phyloP scores from a whole-genome alignment of 306 rosid genomes.

The Boehmeria nivea region DNA sequence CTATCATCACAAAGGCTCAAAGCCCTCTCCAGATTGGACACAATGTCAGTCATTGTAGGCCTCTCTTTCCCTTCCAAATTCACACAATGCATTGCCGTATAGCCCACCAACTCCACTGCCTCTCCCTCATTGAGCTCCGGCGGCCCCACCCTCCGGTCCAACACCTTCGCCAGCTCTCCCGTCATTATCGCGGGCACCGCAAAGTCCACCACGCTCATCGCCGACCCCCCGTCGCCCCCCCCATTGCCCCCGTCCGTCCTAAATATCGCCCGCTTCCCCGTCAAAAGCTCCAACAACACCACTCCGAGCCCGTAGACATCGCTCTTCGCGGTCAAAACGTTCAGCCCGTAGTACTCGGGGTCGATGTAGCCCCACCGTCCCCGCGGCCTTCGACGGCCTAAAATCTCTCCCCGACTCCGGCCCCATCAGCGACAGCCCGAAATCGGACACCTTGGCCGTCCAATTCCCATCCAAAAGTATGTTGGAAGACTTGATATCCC shows the following conservation, averaged over 20 bases:
- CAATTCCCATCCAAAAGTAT: slow-evolving; percentile 67
- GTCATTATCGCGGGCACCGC: slow-evolving; percentile 73
- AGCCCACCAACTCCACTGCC: slow-evolving; percentile 76
- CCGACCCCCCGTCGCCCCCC: slow-evolving; percentile 56
- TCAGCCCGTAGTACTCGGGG: slow-evolving; percentile 91
- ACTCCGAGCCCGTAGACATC: slow-evolving; percentile 92
- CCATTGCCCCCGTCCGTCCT: slow-evolving; percentile 41
- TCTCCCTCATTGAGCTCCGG: slow-evolving; percentile 60
- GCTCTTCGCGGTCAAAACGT: slow-evolving; percentile 77
- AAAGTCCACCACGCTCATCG: slow-evolving; percentile 62
- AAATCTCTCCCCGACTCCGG: slow-evolving; percentile 52
- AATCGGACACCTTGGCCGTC: slow-evolving; percentile 85
- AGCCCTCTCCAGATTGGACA: slow-evolving; percentile 70
- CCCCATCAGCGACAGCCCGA: slow-evolving; percentile 76
- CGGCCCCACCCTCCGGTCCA: slow-evolving; percentile 64
- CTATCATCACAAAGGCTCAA: slow-evolving; percentile 49
- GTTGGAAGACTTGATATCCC: slow-evolving; percentile 87
- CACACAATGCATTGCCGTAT: slow-evolving; percentile 77
- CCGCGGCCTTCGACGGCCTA: slow-evolving; percentile 63
- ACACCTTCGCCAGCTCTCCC: slow-evolving; percentile 55
- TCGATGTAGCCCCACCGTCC: slow-evolving; percentile 93
- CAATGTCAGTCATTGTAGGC: slow-evolving; percentile 87
- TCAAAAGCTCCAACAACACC: slow-evolving; percentile 75
- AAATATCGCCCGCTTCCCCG: slow-evolving; percentile 89
- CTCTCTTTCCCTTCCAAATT: slow-evolving; percentile 91